These are phyloP conservation scores for Puccinia polysora DNA, from an alignment of 1,284 basidiomycete species.

Conservation along the genomic window DNA sequence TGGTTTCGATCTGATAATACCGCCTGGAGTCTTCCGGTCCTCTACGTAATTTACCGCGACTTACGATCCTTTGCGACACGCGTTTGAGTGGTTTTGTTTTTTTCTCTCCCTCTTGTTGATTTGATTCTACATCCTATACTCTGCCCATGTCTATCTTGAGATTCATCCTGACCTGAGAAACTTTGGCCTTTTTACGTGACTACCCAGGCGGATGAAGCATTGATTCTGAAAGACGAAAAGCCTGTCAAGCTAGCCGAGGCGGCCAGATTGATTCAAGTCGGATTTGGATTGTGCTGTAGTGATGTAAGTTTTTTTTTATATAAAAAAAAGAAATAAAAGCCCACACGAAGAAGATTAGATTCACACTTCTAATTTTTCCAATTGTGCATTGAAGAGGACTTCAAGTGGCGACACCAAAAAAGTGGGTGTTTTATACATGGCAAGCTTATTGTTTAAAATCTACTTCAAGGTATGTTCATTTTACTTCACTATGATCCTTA, in stretches of 20 bases:
- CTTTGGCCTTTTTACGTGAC: background rate
- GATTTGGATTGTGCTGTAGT: slow-evolving; percentile 40
- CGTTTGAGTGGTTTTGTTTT: slow-evolving; percentile 23
- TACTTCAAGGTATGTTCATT: slow-evolving; percentile 26
- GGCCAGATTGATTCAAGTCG: slow-evolving; percentile 24
- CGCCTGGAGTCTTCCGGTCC: slow-evolving; percentile 36
- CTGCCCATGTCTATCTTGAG: too few species aligned
- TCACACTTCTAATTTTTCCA: background rate
- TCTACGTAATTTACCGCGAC: slow-evolving; percentile 35
- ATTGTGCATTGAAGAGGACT: slow-evolving; percentile 22
- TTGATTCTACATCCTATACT: too few species aligned
- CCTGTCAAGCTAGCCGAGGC: slow-evolving; percentile 14
- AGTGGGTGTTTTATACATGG: slow-evolving; percentile 40
- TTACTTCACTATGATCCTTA: background rate
- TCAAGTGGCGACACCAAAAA: slow-evolving; percentile 38
- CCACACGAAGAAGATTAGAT: background rate
- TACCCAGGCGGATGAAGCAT: slow-evolving; percentile 30
- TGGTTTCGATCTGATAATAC: slow-evolving; percentile 39
- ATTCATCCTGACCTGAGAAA: too few species aligned
- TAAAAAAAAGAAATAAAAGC: background rate
- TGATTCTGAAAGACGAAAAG: slow-evolving; percentile 16
- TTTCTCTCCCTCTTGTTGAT: background rate
- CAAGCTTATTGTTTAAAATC: slow-evolving; percentile 35
- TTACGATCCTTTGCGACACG: slow-evolving; percentile 30
- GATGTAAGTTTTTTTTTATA: slow-evolving; percentile 21